Evolutionary conservation across 2,329 filamentous ascomycete genomes (phyloP).

Genomic region (Talaromyces sp.): DNA sequence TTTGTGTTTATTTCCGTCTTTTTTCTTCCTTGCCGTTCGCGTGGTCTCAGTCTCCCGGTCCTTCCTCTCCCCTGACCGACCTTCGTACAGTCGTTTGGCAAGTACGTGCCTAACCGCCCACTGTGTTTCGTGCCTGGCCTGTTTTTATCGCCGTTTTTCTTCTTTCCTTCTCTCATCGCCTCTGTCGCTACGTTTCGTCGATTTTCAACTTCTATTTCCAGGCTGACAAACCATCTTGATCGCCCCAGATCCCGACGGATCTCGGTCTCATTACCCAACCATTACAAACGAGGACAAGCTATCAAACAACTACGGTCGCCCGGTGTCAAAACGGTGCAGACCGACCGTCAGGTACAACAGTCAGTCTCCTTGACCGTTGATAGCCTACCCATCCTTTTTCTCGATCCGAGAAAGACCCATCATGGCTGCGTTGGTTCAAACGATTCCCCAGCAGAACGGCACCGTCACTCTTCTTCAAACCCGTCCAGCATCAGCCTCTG

Average conservation of each 20-base stretch:
- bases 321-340: neutral
- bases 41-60: neutral
- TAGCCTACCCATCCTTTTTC: constrained; percentile 16
- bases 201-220: neutral
- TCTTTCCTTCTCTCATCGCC: neutral
- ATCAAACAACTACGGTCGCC: neutral
- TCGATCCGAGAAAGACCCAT: constrained; percentile 33
- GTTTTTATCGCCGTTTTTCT: neutral
- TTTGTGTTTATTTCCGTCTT: neutral
- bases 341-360: constrained; percentile 1
- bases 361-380: constrained; percentile 14
- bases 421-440: constrained; percentile 83
- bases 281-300: neutral
- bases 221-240: neutral
- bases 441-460: constrained; percentile 68
- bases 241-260: neutral
- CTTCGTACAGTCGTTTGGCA: neutral
- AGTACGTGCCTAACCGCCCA: neutral
- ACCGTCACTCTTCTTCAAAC: constrained; percentile 67
- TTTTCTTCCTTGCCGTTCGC: neutral
- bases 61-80: neutral
- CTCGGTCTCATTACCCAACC: neutral
- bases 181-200: neutral
- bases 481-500: constrained; percentile 59
- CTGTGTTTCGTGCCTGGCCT: neutral